Evolutionary conservation across 257 asterid genomes (phyloP).

Genomic region (Fraxinus cuspidata): DNA sequence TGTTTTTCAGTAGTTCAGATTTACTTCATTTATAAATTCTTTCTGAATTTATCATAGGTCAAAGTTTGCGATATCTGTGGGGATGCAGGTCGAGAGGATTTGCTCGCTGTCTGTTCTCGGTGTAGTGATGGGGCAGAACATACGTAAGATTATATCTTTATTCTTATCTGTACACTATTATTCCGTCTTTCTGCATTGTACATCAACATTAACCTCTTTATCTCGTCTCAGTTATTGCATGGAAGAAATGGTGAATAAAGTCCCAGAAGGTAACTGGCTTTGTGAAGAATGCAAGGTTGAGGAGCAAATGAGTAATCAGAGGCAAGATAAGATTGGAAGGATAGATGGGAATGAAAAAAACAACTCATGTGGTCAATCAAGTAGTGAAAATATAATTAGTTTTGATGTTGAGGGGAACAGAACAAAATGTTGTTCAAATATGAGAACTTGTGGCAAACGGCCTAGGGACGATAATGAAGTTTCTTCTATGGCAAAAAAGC

Average conservation of each 20-base stretch:
- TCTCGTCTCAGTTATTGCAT: conserved; percentile 81
- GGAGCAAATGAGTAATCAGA: conserved; percentile 44
- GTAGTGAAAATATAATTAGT: conserved; percentile 42
- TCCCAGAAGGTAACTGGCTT: conserved; percentile 87
- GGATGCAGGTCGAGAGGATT: conserved; percentile 88
- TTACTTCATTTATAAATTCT: not conserved
- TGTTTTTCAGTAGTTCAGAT: not conserved
- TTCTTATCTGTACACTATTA: not conserved
- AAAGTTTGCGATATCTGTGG: conserved; percentile 98
- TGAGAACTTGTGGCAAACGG: conserved; percentile 58
- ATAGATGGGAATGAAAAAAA: conserved; percentile 51
- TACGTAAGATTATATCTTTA: conserved; percentile 54
- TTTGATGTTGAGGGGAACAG: conserved; percentile 47
- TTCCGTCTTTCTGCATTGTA: conserved; percentile 20
- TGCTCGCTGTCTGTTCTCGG: conserved; percentile 82
- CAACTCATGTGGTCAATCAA: conserved; percentile 54
- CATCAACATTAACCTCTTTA: conserved; percentile 11
- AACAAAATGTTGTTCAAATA: conserved; percentile 37
- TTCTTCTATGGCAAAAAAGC: conserved; percentile 61
- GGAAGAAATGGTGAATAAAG: conserved; percentile 64
- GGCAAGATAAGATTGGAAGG: conserved; percentile 46
- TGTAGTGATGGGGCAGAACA: conserved; percentile 98
- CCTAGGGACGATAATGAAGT: conserved; percentile 67
- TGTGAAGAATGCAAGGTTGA: conserved; percentile 82
- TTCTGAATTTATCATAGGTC: conserved; percentile 45